Percentiles rank a stretch among this genome's conserved stretches.
These are phyloP conservation scores for Paramecium octaurelia DNA, from an alignment of 73 alveolate species.

Conservation along the genomic window DNA sequence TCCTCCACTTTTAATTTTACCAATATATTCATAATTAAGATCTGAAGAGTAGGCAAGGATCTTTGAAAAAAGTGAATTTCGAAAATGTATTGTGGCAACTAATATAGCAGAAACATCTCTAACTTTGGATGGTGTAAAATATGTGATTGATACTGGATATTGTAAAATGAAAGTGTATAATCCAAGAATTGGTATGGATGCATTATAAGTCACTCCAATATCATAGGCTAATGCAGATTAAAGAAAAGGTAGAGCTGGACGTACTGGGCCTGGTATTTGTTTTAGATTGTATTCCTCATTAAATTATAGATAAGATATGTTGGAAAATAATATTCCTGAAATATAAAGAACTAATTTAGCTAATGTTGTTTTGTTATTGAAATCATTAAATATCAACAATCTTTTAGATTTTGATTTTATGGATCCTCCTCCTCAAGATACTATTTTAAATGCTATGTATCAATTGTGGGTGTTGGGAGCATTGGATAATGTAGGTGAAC, in stretches of 20 bases:
- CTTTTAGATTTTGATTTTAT: conserved; percentile 98
- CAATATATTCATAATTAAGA: conserved; percentile 99
- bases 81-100: conserved; percentile 99
- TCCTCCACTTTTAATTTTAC: conserved; percentile 96
- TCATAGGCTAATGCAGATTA: conserved; percentile 99
- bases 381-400: conserved; percentile 94
- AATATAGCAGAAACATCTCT: conserved; percentile 99
- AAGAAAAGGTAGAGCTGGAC: conserved; percentile 97
- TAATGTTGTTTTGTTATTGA: conserved; percentile 98
- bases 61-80: conserved; percentile 93
- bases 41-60: conserved; percentile 99
- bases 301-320: conserved; percentile 90
- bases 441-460: conserved; percentile 99
- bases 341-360: conserved; percentile 99
- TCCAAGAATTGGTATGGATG: conserved; percentile 99
- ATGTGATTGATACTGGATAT: conserved; percentile 99
- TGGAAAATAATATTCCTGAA: conserved; percentile 99
- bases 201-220: conserved; percentile 99
- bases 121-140: conserved; percentile 99
- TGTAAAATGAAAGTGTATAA: conserved; percentile 98
- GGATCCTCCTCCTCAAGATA: conserved; percentile 99
- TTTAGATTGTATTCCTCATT: conserved; percentile 96
- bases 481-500: conserved; percentile 95
- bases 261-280: conserved; percentile 99
- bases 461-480: conserved; percentile 99